These are phyloP conservation scores for Cocos nucifera DNA, from an alignment of 176 grass and related monocot species.

Conservation along the genomic window DNA sequence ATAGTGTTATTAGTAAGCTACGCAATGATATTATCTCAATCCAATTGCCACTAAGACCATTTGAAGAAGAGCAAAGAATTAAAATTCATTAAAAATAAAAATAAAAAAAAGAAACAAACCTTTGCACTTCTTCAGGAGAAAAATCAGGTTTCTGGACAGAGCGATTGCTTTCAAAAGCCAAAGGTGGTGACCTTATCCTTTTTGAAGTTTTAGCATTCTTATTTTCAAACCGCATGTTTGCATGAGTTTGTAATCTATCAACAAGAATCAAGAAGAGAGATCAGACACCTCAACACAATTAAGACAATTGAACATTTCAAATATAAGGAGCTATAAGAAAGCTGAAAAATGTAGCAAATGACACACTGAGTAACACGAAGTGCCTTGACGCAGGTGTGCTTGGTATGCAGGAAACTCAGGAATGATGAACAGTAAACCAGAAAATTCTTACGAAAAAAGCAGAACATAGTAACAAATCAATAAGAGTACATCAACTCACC, in stretches of 20 bases:
- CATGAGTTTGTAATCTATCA: constrained; percentile 39
- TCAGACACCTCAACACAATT: constrained; percentile 2
- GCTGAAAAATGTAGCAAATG: neutral
- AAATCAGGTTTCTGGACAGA: constrained; percentile 27
- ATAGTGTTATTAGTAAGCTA: neutral
- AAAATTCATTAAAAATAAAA: constrained; percentile 10
- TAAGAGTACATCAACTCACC: too few relatives aligned
- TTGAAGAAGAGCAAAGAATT: constrained; percentile 15
- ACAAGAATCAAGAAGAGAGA: constrained; percentile 2
- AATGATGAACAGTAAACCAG: too few relatives aligned
- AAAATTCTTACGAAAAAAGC: too few relatives aligned
- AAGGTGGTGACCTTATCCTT: constrained; percentile 42
- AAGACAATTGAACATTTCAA: constrained; percentile 1
- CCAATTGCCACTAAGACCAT: neutral
- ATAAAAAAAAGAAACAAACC: constrained; percentile 17
- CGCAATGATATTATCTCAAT: neutral
- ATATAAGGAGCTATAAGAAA: constrained; percentile 15
- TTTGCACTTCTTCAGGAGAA: constrained; percentile 32
- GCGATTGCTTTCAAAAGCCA: constrained; percentile 24
- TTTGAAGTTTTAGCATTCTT: constrained; percentile 46
- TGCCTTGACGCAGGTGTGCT: too few relatives aligned
- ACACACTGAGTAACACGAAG: too few relatives aligned
- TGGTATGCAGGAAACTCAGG: too few relatives aligned
- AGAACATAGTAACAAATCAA: too few relatives aligned
- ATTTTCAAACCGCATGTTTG: constrained; percentile 32